Base-by-base conservation (phyloP, 495 filamentous ascomycete genomes). In the Podospora comata region DNA sequence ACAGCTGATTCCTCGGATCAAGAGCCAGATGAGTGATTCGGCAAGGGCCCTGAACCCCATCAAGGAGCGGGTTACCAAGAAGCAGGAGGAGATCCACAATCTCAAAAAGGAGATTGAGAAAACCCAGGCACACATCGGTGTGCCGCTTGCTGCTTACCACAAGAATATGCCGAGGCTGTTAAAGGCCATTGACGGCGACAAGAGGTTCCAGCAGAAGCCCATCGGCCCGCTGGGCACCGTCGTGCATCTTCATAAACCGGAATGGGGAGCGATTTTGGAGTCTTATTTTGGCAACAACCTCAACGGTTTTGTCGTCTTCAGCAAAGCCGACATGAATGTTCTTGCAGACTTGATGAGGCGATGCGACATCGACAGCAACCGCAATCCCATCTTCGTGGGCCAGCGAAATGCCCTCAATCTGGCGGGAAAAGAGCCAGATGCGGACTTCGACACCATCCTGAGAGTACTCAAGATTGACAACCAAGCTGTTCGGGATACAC, bases 231-330 rank as follows among this genome's bases (percentile, higher is more conserved):
- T 97, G 15, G 96, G 92, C 26, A 79, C 86, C 11, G 85, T 92
- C 72, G 82, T 98, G 26, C 87, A 85, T 64, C 77, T 98, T 53
- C 81, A 88, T 27, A 88, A 95, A 68, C 90, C 91, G 5, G 81
- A 91, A 72, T 99, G 95, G 95, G 89, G 89, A 5, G 86, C 84
- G n/a, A 86, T 94, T 63, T 75, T 98, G 9, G 95, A 99, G 74
- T 87, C 83, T 67, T 84, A 84, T 3, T 78, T 97, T 56, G 91
- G 91, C 59, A 73, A 63, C 5, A 84, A 74, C 18, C 78, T 97
- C 62, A 88, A 83, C 65, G 86, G 83, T 16, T 99, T 98, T 75
- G 82, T 97, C 64, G 94, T 97, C 32, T 88, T 87, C 13, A 91
- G 81, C 67, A 90, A 89, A 72, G 72, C 77, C 54, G 94, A 97